These are phyloP conservation scores for Trebouxia gelatinosa DNA, from an alignment of 163 green algal species.

Conservation along the genomic window DNA sequence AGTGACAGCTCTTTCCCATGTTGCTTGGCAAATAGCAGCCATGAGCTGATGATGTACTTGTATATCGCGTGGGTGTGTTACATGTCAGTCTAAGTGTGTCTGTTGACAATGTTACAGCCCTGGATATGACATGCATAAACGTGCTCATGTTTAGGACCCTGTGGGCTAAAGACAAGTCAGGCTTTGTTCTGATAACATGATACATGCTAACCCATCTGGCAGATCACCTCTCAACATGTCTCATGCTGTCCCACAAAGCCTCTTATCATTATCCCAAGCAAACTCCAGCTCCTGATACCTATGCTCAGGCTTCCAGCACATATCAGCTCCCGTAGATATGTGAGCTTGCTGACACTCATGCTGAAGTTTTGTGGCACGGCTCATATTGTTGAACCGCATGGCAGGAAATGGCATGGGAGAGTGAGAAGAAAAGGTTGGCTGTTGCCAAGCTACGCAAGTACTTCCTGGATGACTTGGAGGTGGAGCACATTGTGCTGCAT, in stretches of 20 bases:
- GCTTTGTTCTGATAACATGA: too few species aligned
- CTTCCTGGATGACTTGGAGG: constrained; percentile 70
- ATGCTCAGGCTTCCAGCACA: not conserved
- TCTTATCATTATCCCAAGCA: not conserved
- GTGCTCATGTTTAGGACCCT: not conserved
- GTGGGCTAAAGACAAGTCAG: too few species aligned
- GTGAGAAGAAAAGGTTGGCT: constrained; percentile 57
- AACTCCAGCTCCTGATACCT: not conserved
- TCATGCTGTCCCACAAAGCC: too few species aligned
- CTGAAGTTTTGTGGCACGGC: not conserved
- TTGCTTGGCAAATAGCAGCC: not conserved
- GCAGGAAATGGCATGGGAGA: constrained; percentile 65
- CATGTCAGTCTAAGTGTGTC: not conserved
- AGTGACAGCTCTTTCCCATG: not conserved
- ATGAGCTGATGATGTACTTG: not conserved
- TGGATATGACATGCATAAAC: not conserved
- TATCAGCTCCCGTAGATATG: too few species aligned
- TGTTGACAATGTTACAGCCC: not conserved
- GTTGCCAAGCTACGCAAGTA: constrained; percentile 63
- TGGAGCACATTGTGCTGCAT: constrained; percentile 59
- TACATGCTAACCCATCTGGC: too few species aligned
- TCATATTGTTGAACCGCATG: not conserved
- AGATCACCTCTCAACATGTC: too few species aligned
- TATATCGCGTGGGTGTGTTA: not conserved
- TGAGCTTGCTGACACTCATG: not conserved